Evolutionary conservation across 1,139 yeast species (phyloP).

Genomic region (Suhomyces chickasaworum): DNA sequence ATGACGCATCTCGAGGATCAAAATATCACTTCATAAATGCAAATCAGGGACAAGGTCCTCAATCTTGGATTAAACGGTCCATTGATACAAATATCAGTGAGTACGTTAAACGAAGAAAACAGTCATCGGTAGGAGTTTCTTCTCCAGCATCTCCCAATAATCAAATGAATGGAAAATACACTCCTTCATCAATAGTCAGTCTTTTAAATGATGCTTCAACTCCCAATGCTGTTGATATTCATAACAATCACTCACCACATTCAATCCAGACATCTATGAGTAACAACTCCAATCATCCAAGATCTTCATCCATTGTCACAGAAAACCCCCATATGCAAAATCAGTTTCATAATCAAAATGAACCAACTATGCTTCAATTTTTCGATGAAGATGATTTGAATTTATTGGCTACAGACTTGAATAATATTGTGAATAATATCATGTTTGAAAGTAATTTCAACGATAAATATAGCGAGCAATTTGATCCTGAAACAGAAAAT

Average conservation of each 20-base stretch:
- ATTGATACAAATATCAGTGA: neutral
- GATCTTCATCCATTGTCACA: neutral
- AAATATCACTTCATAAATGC: neutral
- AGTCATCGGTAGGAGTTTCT: slow-evolving; percentile 1
- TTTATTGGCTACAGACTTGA: slow-evolving; percentile 42
- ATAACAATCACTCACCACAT: slow-evolving; percentile 10
- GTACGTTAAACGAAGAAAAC: slow-evolving; percentile 2
- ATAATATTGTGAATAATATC: slow-evolving; percentile 44
- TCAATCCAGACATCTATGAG: slow-evolving; percentile 9
- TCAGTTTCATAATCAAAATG: neutral
- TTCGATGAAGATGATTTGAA: slow-evolving; percentile 41
- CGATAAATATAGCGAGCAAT: slow-evolving; percentile 12
- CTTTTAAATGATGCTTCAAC: slow-evolving; percentile 21
- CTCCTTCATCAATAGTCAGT: slow-evolving; percentile 22
- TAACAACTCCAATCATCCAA: slow-evolving; percentile 2
- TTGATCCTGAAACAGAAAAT: slow-evolving; percentile 10
- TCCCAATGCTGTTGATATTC: slow-evolving; percentile 11
- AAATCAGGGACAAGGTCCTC: slow-evolving; percentile 1
- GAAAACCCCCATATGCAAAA: neutral
- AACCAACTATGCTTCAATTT: slow-evolving; percentile 15
- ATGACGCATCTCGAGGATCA: neutral
- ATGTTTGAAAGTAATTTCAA: slow-evolving; percentile 39
- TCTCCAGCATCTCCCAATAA: slow-evolving; percentile 1
- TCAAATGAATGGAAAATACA: slow-evolving; percentile 6
- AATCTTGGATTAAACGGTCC: neutral